Percentiles rank a stretch among this genome's conserved stretches.
Evolutionary conservation across 305 asterid species (phyloP).

Genomic region (Monarda citriodora): DNA sequence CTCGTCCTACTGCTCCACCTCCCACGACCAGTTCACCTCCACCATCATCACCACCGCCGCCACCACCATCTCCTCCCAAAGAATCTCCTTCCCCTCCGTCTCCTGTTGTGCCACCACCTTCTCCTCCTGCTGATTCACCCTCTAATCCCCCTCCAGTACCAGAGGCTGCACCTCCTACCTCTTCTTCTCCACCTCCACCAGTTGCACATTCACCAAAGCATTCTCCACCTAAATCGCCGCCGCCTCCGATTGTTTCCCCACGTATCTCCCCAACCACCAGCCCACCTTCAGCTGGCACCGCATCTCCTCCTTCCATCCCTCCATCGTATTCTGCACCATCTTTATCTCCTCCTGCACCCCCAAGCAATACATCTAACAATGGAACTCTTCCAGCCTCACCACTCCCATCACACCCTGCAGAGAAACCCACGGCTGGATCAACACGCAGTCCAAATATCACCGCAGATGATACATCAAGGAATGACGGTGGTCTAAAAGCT

Average conservation of each 20-base stretch:
- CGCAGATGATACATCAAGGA: slow-evolving; percentile 33
- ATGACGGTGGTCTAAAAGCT: slow-evolving; percentile 35
- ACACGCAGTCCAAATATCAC: slow-evolving; percentile 41
- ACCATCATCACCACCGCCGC: slow-evolving; percentile 33
- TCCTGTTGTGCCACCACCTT: slow-evolving; percentile 36
- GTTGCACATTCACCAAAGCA: slow-evolving; percentile 34
- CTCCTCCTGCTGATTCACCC: slow-evolving; percentile 41
- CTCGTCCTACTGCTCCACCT: slow-evolving; percentile 38
- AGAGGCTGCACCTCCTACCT: slow-evolving; percentile 37
- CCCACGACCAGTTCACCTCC: slow-evolving; percentile 45
- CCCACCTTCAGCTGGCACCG: slow-evolving; percentile 28
- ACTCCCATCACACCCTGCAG: slow-evolving; percentile 35
- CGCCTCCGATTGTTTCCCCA: slow-evolving; percentile 36
- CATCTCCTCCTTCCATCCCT: slow-evolving; percentile 32
- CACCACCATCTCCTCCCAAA: slow-evolving; percentile 38
- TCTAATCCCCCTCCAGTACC: slow-evolving; percentile 49
- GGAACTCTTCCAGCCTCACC: slow-evolving; percentile 33
- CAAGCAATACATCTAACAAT: slow-evolving; percentile 26
- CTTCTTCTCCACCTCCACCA: slow-evolving; percentile 46
- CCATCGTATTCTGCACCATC: slow-evolving; percentile 33
- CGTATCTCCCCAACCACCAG: slow-evolving; percentile 23
- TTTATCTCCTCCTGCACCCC: slow-evolving; percentile 39
- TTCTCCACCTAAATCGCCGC: slow-evolving; percentile 35
- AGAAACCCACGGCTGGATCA: slow-evolving; percentile 67
- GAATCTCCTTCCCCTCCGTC: slow-evolving; percentile 50